A percentile compares a stretch with the other conserved stretches of the same genome.
These are phyloP conservation scores for Talaromyces sp. DNA, from an alignment of 2,329 filamentous ascomycete species.

Conservation along the genomic window DNA sequence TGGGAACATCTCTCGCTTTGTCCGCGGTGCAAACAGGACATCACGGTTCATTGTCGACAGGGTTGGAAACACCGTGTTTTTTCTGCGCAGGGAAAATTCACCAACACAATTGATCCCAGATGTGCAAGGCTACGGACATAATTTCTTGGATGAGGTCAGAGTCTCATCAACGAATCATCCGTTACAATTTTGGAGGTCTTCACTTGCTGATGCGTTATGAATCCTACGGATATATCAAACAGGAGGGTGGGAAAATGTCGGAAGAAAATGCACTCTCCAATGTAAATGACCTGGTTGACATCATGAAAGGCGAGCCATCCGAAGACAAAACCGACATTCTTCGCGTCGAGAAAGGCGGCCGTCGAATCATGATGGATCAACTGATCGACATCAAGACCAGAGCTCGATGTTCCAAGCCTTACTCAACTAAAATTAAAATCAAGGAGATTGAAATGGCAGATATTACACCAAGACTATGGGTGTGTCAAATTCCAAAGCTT, in stretches of 20 bases:
- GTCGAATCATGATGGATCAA: slow-evolving; percentile 30
- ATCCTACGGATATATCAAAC: slow-evolving; percentile 51
- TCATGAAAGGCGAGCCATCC: neutral
- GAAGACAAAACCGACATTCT: neutral
- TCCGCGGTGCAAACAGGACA: slow-evolving; percentile 37
- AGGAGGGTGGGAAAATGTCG: too few relatives aligned
- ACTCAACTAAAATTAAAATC: slow-evolving; percentile 31
- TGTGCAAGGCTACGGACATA: slow-evolving; percentile 58
- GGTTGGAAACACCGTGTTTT: slow-evolving; percentile 53
- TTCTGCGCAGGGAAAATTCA: slow-evolving; percentile 54
- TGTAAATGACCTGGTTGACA: neutral
- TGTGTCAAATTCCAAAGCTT: slow-evolving; percentile 48
- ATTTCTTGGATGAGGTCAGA: slow-evolving; percentile 59
- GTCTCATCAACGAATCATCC: slow-evolving; percentile 59
- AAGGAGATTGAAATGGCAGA: slow-evolving; percentile 25
- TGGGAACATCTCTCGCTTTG: slow-evolving; percentile 57
- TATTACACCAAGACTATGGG: slow-evolving; percentile 43
- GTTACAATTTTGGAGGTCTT: slow-evolving; percentile 53
- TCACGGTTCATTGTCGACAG: slow-evolving; percentile 58
- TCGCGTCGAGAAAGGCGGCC: slow-evolving; percentile 13
- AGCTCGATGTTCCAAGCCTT: slow-evolving; percentile 51
- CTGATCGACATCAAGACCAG: slow-evolving; percentile 1
- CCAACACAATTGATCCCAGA: slow-evolving; percentile 52
- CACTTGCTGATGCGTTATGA: slow-evolving; percentile 52
- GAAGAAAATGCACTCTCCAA: neutral